Evolutionary conservation across 345 rosid genomes (phyloP).

Genomic region (Clausena lansium): DNA sequence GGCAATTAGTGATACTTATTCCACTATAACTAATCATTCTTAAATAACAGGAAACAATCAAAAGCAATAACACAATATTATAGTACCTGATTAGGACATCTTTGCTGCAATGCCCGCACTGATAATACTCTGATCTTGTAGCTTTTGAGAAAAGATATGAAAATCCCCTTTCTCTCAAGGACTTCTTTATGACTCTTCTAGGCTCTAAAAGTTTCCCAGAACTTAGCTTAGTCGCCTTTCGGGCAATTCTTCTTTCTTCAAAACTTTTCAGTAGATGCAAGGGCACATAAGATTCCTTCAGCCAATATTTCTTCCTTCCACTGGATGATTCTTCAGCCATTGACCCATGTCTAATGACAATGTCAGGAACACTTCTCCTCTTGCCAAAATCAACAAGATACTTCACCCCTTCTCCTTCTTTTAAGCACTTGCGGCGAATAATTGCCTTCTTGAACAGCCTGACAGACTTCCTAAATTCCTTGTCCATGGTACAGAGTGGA

Average conservation of each 20-base stretch:
- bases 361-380: constrained; percentile 80
- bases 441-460: constrained; percentile 85
- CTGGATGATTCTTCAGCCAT: constrained; percentile 80
- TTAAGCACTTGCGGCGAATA: constrained; percentile 69
- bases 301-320: constrained; percentile 89
- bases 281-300: constrained; percentile 73
- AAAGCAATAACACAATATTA: not conserved
- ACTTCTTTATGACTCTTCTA: constrained; percentile 30
- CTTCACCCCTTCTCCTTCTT: constrained; percentile 59
- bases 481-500: constrained; percentile 53
- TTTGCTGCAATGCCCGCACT: constrained; percentile 84
- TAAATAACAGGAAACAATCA: not conserved
- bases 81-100: constrained; percentile 67
- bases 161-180: constrained; percentile 58
- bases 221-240: constrained; percentile 44
- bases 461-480: constrained; percentile 68
- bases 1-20: not conserved
- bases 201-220: constrained; percentile 42
- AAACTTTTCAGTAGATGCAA: constrained; percentile 88
- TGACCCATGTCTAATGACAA: constrained; percentile 65
- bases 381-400: constrained; percentile 99
- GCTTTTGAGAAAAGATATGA: constrained; percentile 76
- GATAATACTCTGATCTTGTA: constrained; percentile 60
- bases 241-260: constrained; percentile 86
- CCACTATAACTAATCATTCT: not conserved